phyloP scores from a whole-genome alignment of 768 basidiomycete species.

The Dendrothele bispora region DNA sequence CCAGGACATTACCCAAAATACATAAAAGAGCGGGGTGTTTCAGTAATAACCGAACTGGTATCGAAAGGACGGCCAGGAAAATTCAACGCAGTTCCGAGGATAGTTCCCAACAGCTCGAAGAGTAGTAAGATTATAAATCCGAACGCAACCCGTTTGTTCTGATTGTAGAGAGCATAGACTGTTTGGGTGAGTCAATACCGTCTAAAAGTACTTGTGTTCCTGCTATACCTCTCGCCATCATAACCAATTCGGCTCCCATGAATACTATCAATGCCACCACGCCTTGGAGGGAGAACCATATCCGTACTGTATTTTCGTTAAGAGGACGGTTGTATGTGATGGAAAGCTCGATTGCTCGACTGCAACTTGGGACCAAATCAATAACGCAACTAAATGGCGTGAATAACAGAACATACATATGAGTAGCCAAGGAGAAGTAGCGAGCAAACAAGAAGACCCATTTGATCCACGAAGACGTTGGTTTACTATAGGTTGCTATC shows the following conservation, averaged over 20 bases:
- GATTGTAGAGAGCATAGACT: slow-evolving; percentile 33
- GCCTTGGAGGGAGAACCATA: slow-evolving; percentile 22
- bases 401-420: slow-evolving; percentile 20
- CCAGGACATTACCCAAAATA: slow-evolving; percentile 10
- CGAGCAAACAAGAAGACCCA: slow-evolving; percentile 31
- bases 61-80: slow-evolving; percentile 9
- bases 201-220: not conserved
- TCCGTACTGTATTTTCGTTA: slow-evolving; percentile 1
- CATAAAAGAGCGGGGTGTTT: slow-evolving; percentile 12
- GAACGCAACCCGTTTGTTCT: slow-evolving; percentile 16
- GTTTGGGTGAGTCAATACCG: not conserved
- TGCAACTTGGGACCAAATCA: not conserved
- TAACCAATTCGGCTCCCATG: slow-evolving; percentile 25
- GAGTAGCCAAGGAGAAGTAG: slow-evolving; percentile 25
- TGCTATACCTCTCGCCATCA: slow-evolving; percentile 28
- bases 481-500: slow-evolving; percentile 18
- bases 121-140: slow-evolving; percentile 19
- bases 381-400: slow-evolving; percentile 7
- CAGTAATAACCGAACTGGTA: slow-evolving; percentile 4
- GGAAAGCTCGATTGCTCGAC: slow-evolving; percentile 20
- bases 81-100: slow-evolving; percentile 8
- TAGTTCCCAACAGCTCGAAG: slow-evolving; percentile 10
- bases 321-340: slow-evolving; percentile 7
- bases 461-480: slow-evolving; percentile 29
- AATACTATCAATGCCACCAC: slow-evolving; percentile 21